Evolutionary conservation across 768 basidiomycete species (phyloP).

Genomic region (Boletus insuetus): DNA sequence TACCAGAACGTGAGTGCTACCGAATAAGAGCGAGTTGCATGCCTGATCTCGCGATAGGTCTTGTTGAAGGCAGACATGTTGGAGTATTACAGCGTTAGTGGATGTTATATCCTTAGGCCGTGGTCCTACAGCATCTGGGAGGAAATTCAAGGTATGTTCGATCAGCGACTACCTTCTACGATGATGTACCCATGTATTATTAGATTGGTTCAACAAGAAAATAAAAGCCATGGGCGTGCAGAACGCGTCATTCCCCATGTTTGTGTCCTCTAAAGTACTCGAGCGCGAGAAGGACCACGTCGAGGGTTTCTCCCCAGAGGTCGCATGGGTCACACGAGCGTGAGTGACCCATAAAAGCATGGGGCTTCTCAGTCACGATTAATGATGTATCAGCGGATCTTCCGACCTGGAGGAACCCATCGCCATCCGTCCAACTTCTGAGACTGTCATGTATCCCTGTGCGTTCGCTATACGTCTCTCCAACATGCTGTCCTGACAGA

Average conservation of each 20-base stretch:
- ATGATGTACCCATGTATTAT: not conserved
- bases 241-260: conserved; percentile 99
- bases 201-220: conserved; percentile 91
- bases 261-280: conserved; percentile 86
- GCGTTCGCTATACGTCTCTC: conserved; percentile 27
- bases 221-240: conserved; percentile 96
- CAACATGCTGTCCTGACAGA: not conserved
- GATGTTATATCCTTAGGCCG: conserved; percentile 97
- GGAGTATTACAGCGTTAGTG: conserved; percentile 98
- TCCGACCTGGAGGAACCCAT: conserved; percentile 97
- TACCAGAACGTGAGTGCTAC: conserved; percentile 75
- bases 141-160: conserved; percentile 74
- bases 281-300: conserved; percentile 98
- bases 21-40: not conserved
- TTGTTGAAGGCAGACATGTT: conserved; percentile 98
- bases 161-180: not conserved
- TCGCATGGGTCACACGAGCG: conserved; percentile 99
- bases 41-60: conserved; percentile 53
- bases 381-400: conserved; percentile 55
- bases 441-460: conserved; percentile 99
- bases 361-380: not conserved
- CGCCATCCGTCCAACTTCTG: conserved; percentile 96
- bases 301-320: conserved; percentile 98
- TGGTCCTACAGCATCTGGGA: conserved; percentile 99
- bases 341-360: conserved; percentile 39